Evolutionary conservation across 768 basidiomycete genomes (phyloP), one percentile per base, ranked within the genome.

Genomic region (Daedalea quercina): DNA sequence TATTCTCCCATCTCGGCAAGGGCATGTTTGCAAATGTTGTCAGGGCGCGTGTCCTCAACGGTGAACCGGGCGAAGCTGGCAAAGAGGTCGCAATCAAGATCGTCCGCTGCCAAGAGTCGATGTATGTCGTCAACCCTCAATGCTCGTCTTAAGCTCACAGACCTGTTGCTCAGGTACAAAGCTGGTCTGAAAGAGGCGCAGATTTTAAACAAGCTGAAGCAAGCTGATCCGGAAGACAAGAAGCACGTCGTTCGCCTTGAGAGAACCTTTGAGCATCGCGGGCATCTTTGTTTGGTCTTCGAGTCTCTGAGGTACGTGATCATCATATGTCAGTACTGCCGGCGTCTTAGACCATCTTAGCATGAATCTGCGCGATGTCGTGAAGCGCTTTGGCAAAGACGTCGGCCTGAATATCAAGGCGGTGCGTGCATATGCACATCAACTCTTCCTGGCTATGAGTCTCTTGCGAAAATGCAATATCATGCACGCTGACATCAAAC

Each of bases 11-110:
- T 45, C 76, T 98, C n/a, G 96, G 96, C 17, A 94, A 95, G 67
- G 96, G 96, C 45, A 99, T 99, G 95, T 99, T 98, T 67, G 93
- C 94, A 45, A 92, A 90, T 52, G 96, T 99, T 47, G 93, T 97
- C 24, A 81, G 90, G 44, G 95, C 94, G 9, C 82, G 91, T 28
- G 78, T 93, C 9, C 73, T 94, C 42, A 73, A 85, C 69, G 74
- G 76, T 47, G 87, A 88, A 31, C 52, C 75, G 9, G 72, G 75
- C 52, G 76, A 79, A 47, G 57, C 56, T 34, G 78, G 82, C 37
- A 73, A 74, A 61, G 95, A 99, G 67, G 94, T 98, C 9, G 96
- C 96, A 0, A 97, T 99, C 68, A 99, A 99, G 71, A 94, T 99
- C 54, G 84, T 97, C 45, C 76, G 96, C 44, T 87, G 85, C 63